Conservation (phyloP, 371 early-diverging fungal species). For the Parasitella parasitica region DNA sequence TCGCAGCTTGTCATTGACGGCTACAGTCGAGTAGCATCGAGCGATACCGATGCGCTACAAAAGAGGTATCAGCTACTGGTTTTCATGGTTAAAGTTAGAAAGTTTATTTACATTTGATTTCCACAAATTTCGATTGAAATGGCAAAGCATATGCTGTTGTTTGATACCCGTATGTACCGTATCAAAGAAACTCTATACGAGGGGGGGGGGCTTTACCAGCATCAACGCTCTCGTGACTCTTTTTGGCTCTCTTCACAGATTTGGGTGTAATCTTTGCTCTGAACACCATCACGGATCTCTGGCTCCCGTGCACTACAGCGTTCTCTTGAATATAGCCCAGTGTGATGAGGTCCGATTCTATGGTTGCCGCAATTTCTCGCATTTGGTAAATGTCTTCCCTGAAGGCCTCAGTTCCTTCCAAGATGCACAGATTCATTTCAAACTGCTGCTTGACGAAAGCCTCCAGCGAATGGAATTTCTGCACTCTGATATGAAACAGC, state of each 20-base stretch:
- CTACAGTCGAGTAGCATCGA: neutral
- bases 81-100: neutral
- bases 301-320: neutral
- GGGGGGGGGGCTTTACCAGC: neutral
- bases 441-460: conserved; percentile 29
- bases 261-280: neutral
- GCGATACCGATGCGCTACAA: neutral
- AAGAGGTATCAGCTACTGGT: neutral
- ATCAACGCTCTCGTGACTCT: neutral
- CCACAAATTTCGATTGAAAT: neutral
- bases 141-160: neutral
- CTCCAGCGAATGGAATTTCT: neutral
- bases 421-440: conserved; percentile 28
- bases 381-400: conserved; percentile 38
- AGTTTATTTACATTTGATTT: neutral
- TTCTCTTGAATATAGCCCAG: conserved; percentile 1
- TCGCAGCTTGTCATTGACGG: conserved; percentile 13
- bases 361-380: conserved; percentile 20
- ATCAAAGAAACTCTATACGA: no score
- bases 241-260: neutral
- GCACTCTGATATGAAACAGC: conserved; percentile 3
- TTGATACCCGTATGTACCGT: no score
- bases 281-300: neutral
- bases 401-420: conserved; percentile 38
- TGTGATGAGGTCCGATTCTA: conserved; percentile 1